Base-by-base conservation (phyloP, 2,329 filamentous ascomycete species). In the Didymella pinodella region DNA sequence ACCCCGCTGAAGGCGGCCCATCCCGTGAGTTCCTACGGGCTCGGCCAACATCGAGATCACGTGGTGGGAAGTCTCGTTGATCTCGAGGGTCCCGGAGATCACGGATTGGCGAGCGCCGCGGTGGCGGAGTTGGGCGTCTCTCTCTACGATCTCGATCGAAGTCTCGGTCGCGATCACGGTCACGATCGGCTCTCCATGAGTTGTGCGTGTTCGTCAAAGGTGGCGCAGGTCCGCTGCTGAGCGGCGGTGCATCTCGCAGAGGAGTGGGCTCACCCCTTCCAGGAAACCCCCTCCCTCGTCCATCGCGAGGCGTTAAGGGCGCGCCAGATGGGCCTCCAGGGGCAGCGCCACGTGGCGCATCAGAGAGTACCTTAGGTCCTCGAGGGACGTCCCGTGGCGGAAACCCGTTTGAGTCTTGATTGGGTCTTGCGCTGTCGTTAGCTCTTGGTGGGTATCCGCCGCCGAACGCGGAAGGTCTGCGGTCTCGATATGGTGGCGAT, bases 301-400 rank as follows among this genome's bases (percentile, higher is more conserved):
- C 71, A 47, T 75, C 74, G 31, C 90, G 85, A 14, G 88, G 89
- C 29, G 76, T 77, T 51, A 76, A 70, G 45, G 77, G 74, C 18
- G 72, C 63, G 28, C 70, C 66, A 36, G 72, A 63, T 4, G 71
- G 65, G 6, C 67, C 66, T 26, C 71, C 75, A 11, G 73, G 59
- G 48, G 73, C 69, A 38, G 76, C 73, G n/a, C 73, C 72, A 51
- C 80, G 76, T 48, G 78, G 72, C 16, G 85, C 29, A 86, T 94
- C 91, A 59, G 90, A 85, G 57, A 93, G 80, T 4, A 90, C 91
- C 76, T 93, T 92, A 11, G 93, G 92, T 0, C 91, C 93, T 55
- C 92, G 85, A 3, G 93, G 93, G 2, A 91, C 89, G 63, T 96
- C 91, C 60, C 75, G 65, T 2, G 73, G 57, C 18, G 69, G 66